Conservation (phyloP, 192 early-diverging fungal genomes). For the Coemansia sp. region DNA sequence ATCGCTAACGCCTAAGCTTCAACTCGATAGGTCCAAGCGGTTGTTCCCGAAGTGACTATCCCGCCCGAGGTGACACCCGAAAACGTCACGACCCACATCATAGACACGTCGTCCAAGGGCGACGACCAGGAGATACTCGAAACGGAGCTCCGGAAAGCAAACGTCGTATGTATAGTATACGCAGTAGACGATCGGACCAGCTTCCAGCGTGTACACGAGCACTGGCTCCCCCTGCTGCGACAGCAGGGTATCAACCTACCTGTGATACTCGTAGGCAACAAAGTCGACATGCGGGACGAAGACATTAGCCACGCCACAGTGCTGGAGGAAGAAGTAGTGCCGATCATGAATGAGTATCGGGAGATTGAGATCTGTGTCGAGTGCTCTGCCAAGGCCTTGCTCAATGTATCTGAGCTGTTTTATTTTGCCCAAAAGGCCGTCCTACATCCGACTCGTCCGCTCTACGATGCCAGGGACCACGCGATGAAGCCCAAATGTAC, state of each 20-base stretch:
- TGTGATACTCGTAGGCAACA: constrained; percentile 71
- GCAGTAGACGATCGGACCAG: constrained; percentile 82
- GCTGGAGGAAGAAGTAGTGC: constrained; percentile 91
- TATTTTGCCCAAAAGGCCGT: constrained; percentile 99
- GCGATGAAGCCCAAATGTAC: constrained; percentile 83
- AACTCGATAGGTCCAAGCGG: constrained; percentile 67
- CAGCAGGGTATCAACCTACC: constrained; percentile 93
- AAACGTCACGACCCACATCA: constrained; percentile 95
- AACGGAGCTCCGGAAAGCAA: constrained; percentile 92
- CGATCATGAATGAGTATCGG: constrained; percentile 99
- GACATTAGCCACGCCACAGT: constrained; percentile 77
- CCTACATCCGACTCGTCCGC: constrained; percentile 91
- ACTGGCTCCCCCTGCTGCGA: constrained; percentile 94
- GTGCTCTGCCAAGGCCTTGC: constrained; percentile 92
- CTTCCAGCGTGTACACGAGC: constrained; percentile 79
- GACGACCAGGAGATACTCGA: constrained; percentile 90
- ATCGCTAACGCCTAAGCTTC: not conserved
- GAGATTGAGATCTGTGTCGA: constrained; percentile 99
- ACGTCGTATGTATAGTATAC: constrained; percentile 98
- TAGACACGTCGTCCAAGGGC: constrained; percentile 86
- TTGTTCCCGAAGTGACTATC: constrained; percentile 99
- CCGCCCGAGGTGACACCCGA: constrained; percentile 97
- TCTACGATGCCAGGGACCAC: constrained; percentile 95
- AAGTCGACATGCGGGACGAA: constrained; percentile 58
- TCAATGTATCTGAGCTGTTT: constrained; percentile 99